These are phyloP conservation scores for Stramenopiles sp. DNA, from an alignment of 352 stramenopile species.

Conservation along the genomic window DNA sequence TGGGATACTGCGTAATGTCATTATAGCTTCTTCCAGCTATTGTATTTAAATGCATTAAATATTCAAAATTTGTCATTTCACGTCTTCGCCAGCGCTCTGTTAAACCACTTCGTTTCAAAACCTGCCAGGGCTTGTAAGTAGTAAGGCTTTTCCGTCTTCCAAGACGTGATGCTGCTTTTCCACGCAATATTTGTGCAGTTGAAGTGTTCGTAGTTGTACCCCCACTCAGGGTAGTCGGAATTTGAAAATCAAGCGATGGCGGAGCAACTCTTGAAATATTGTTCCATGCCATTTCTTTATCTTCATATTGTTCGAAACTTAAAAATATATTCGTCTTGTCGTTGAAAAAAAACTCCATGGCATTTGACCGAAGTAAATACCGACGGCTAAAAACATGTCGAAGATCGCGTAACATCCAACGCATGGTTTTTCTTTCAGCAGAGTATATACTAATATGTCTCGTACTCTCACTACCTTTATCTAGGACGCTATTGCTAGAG, in stretches of 20 bases:
- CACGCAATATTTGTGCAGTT: background rate
- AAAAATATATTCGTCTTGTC: background rate
- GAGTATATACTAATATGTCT: background rate
- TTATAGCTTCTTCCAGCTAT: slow-evolving; percentile 86
- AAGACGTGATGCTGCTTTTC: background rate
- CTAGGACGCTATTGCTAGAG: no score
- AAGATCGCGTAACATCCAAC: background rate
- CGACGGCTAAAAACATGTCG: background rate
- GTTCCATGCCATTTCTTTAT: background rate
- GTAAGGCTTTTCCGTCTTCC: background rate
- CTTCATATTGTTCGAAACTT: background rate
- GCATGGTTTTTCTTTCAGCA: background rate
- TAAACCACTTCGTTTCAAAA: background rate
- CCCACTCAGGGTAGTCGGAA: background rate
- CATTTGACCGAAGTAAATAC: background rate
- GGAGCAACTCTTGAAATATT: background rate
- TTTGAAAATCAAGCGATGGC: background rate
- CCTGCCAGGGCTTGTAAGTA: background rate
- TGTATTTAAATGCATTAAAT: slow-evolving; percentile 85
- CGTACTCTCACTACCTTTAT: background rate
- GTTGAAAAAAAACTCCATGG: background rate
- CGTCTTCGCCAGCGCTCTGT: slow-evolving; percentile 43
- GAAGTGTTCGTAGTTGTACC: background rate
- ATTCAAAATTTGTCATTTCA: slow-evolving; percentile 78
- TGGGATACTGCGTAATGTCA: slow-evolving; percentile 91